Evolutionary conservation across 2,329 filamentous ascomycete genomes (phyloP).

Genomic region (Xylariaceae sp.): DNA sequence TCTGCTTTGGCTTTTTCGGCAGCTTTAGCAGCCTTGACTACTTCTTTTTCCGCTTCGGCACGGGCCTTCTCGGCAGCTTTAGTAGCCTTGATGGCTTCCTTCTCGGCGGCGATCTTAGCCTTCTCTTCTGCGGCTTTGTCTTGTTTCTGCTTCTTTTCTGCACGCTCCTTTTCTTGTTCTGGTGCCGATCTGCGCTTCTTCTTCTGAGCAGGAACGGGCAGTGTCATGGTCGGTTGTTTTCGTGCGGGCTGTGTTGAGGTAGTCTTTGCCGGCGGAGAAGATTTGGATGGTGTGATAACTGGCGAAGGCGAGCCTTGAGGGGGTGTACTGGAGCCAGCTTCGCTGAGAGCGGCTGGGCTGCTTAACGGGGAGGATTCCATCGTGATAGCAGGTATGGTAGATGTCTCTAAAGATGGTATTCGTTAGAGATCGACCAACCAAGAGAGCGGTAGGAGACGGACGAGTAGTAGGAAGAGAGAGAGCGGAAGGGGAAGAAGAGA

Average conservation of each 20-base stretch:
- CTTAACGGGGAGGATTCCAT: conserved; percentile 38
- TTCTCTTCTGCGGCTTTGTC: conserved; percentile 44
- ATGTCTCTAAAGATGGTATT: conserved; percentile 20
- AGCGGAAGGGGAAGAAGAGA: neutral
- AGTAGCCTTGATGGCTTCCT: conserved; percentile 42
- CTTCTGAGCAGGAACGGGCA: conserved; percentile 37
- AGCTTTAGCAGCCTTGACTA: conserved; percentile 18
- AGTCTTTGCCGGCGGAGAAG: conserved; percentile 31
- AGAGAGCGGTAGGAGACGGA: conserved; percentile 10
- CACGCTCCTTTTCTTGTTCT: conserved; percentile 50
- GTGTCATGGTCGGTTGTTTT: neutral
- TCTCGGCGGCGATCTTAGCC: conserved; percentile 49
- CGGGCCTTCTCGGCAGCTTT: conserved; percentile 50
- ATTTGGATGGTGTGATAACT: conserved; percentile 39
- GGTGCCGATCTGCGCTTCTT: conserved; percentile 48
- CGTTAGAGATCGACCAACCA: conserved; percentile 12
- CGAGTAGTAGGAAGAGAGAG: neutral
- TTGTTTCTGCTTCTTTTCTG: conserved; percentile 57
- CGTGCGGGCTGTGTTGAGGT: conserved; percentile 29
- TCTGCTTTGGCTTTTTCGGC: conserved; percentile 52
- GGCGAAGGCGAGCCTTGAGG: conserved; percentile 47
- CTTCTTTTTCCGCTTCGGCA: conserved; percentile 38
- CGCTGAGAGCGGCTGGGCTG: conserved; percentile 49
- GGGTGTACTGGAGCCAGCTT: conserved; percentile 51
- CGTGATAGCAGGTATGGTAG: conserved; percentile 30